Evolutionary conservation across 768 basidiomycete species (phyloP).

Genomic region (Ramaria rubella): DNA sequence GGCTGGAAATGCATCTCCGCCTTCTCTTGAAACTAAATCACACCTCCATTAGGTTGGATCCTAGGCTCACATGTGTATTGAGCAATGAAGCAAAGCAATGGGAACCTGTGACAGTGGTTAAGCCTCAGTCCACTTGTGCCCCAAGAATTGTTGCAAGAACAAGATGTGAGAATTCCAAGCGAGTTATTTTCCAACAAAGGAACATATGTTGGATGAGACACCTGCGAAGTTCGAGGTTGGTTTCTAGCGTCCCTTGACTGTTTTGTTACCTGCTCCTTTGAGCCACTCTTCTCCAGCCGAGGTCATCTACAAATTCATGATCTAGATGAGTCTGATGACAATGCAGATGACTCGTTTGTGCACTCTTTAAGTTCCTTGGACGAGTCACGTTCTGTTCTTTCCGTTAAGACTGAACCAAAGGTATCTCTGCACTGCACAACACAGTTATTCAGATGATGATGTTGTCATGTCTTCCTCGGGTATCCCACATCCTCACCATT

Average conservation of each 20-base stretch:
- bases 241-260: not conserved
- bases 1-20: no score
- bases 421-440: not conserved
- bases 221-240: constrained; percentile 1
- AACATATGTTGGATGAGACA: constrained; percentile 12
- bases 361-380: not conserved
- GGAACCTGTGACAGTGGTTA: no score
- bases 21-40: no score
- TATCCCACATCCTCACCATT: not conserved
- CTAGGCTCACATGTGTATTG: no score
- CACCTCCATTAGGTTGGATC: no score
- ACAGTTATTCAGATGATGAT: not conserved
- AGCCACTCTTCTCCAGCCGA: constrained; percentile 14
- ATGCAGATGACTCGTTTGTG: not conserved
- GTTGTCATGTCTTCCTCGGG: constrained; percentile 2
- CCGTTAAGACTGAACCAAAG: not conserved
- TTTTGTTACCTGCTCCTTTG: not conserved
- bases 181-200: constrained; percentile 5
- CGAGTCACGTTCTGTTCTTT: not conserved
- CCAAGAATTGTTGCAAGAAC: constrained; percentile 24
- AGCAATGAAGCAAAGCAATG: no score
- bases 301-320: constrained; percentile 52
- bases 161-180: not conserved
- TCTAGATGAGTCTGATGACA: not conserved
- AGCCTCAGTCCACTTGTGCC: constrained; percentile 51